Percentiles rank a stretch among this genome's conserved stretches.
These are phyloP conservation scores for Exophiala dermatitidis DNA, from an alignment of 2,329 filamentous ascomycete species.

Conservation along the genomic window DNA sequence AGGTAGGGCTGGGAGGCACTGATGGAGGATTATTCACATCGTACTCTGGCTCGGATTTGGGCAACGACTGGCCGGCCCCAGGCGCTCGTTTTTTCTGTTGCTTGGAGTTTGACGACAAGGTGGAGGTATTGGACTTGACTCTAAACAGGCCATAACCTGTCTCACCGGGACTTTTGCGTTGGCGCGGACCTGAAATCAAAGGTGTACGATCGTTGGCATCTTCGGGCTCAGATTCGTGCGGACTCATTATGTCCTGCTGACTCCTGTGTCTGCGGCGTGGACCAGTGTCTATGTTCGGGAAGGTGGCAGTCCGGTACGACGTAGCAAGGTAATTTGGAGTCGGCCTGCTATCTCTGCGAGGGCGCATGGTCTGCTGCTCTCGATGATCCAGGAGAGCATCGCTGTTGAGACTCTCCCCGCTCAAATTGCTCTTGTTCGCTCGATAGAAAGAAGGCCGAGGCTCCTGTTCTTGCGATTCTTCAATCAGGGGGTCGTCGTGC, in stretches of 20 bases:
- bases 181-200: constrained; percentile 38
- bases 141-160: constrained; percentile 22
- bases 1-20: constrained; percentile 51
- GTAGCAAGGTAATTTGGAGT: constrained; percentile 15
- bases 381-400: constrained; percentile 80
- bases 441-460: constrained; percentile 48
- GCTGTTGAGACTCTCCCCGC: constrained; percentile 82
- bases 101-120: constrained; percentile 16
- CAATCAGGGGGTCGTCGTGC: constrained; percentile 33
- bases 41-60: constrained; percentile 38
- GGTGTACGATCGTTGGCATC: constrained; percentile 45
- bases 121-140: constrained; percentile 22
- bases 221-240: constrained; percentile 10
- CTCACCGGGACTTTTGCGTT: constrained; percentile 20
- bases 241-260: constrained; percentile 8
- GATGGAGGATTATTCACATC: constrained; percentile 62
- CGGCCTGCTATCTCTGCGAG: constrained; percentile 50
- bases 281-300: constrained; percentile 4
- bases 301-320: constrained; percentile 10
- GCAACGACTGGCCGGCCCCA: constrained; percentile 13
- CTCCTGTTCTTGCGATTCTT: constrained; percentile 28
- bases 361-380: constrained; percentile 55
- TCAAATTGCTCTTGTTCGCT: constrained; percentile 54
- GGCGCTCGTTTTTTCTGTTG: constrained; percentile 15
- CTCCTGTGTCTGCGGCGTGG: constrained; percentile 14